These are phyloP conservation scores for Corchorus capsularis DNA, from an alignment of 345 rosid genomes.

Conservation along the genomic window DNA sequence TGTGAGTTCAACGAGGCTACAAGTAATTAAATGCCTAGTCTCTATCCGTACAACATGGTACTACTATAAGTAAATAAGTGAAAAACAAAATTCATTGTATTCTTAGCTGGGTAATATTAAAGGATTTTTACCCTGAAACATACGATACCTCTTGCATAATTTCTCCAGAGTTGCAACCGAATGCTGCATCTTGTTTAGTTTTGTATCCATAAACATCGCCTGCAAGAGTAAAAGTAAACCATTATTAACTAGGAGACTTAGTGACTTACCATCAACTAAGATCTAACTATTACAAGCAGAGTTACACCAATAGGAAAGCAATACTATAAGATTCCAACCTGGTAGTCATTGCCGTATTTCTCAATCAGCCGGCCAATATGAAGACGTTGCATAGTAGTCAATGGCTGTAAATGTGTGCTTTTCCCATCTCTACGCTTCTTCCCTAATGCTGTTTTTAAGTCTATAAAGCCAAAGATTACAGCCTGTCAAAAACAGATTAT, in stretches of 20 bases:
- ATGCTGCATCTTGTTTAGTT: constrained; percentile 89
- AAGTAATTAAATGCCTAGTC: not conserved
- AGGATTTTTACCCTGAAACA: constrained; percentile 61
- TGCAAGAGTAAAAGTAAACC: constrained; percentile 29
- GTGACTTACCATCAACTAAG: not conserved
- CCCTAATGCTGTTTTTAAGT: constrained; percentile 84
- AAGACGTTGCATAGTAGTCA: constrained; percentile 76
- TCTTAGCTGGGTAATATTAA: constrained; percentile 48
- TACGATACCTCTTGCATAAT: constrained; percentile 63
- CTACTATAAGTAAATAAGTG: not conserved
- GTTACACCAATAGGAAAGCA: not conserved
- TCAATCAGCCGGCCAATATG: constrained; percentile 60
- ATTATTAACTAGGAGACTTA: not conserved
- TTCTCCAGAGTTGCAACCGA: constrained; percentile 65
- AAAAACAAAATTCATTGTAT: not conserved
- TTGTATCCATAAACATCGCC: constrained; percentile 86
- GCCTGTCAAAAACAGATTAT: not conserved
- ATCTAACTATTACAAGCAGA: not conserved
- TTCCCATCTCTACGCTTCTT: constrained; percentile 91
- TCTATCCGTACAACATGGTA: not conserved
- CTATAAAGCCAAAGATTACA: constrained; percentile 36
- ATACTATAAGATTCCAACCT: constrained; percentile 42
- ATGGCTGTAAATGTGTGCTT: constrained; percentile 67
- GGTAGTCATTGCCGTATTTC: constrained; percentile 75
- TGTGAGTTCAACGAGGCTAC: not conserved